Percentiles rank a stretch among this genome's conserved stretches.
phyloP scores from a whole-genome alignment of 305 asterid species.

The Solanum aculeatissimum region DNA sequence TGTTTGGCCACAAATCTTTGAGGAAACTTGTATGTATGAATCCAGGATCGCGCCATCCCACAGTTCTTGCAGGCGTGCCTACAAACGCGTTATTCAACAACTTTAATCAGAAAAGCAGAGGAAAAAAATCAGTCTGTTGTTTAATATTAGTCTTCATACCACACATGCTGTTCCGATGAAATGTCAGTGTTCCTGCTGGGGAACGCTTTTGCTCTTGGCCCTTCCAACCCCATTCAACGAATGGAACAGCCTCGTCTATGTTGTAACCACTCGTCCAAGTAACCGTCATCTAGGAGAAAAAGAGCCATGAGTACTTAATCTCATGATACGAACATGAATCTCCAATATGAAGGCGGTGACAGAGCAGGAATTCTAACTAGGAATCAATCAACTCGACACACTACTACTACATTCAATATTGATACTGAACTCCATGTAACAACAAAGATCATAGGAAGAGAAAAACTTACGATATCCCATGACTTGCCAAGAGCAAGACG shows the following conservation, averaged over 20 bases:
- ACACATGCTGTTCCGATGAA: conserved; percentile 60
- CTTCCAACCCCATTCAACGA: conserved; percentile 55
- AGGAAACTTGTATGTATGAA: conserved; percentile 46
- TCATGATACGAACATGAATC: not conserved
- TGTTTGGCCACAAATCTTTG: conserved; percentile 41
- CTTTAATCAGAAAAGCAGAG: not conserved
- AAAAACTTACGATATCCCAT: conserved; percentile 31
- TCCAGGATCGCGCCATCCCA: conserved; percentile 53
- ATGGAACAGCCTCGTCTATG: conserved; percentile 64
- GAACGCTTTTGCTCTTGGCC: conserved; percentile 29
- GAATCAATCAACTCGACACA: not conserved
- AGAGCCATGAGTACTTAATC: not conserved
- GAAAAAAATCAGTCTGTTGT: not conserved
- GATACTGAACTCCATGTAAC: not conserved
- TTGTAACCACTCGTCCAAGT: conserved; percentile 85
- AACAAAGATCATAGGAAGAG: too few relatives aligned
- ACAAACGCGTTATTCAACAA: not conserved
- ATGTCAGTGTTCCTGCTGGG: conserved; percentile 72
- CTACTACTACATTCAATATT: not conserved
- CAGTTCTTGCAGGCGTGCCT: conserved; percentile 44
- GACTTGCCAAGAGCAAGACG: conserved; percentile 32
- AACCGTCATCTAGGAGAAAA: conserved; percentile 50
- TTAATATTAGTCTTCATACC: conserved; percentile 12
- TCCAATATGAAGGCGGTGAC: not conserved
- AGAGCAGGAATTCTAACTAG: not conserved